Evolutionary conservation across 2,329 filamentous ascomycete species (phyloP).

Genomic region (Aspergillus terreus): DNA sequence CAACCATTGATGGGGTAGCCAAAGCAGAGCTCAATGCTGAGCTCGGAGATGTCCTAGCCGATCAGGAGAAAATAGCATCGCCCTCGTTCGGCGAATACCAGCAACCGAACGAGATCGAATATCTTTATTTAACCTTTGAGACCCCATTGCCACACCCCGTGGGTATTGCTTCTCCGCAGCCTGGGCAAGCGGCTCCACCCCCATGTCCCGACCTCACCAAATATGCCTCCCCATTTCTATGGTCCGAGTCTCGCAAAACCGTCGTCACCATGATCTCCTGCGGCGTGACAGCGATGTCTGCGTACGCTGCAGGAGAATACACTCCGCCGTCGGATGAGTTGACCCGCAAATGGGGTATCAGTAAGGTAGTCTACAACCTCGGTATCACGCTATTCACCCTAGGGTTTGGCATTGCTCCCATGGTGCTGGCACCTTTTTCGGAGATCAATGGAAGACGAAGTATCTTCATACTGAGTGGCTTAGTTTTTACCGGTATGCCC

Average conservation of each 20-base stretch:
- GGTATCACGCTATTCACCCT: constrained; percentile 77
- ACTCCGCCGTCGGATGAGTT: constrained; percentile 66
- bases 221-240: constrained; percentile 67
- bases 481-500: constrained; percentile 57
- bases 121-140: constrained; percentile 58
- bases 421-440: constrained; percentile 78
- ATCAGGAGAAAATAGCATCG: background rate
- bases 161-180: constrained; percentile 23
- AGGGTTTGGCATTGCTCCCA: constrained; percentile 78
- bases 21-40: background rate
- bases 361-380: constrained; percentile 57
- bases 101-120: constrained; percentile 37
- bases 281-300: constrained; percentile 68
- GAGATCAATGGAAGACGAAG: constrained; percentile 82
- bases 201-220: constrained; percentile 60
- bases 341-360: constrained; percentile 60
- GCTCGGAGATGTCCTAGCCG: background rate
- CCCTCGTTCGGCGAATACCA: background rate
- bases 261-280: constrained; percentile 68
- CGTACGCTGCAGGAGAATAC: constrained; percentile 76
- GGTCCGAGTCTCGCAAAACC: constrained; percentile 64
- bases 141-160: constrained; percentile 49
- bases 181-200: constrained; percentile 39
- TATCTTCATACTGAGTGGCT: constrained; percentile 69
- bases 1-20: background rate